Evolutionary conservation across 2,329 filamentous ascomycete species (phyloP), one percentile per base, ranked within the genome.

Genomic region (Ophiostoma sp.): DNA sequence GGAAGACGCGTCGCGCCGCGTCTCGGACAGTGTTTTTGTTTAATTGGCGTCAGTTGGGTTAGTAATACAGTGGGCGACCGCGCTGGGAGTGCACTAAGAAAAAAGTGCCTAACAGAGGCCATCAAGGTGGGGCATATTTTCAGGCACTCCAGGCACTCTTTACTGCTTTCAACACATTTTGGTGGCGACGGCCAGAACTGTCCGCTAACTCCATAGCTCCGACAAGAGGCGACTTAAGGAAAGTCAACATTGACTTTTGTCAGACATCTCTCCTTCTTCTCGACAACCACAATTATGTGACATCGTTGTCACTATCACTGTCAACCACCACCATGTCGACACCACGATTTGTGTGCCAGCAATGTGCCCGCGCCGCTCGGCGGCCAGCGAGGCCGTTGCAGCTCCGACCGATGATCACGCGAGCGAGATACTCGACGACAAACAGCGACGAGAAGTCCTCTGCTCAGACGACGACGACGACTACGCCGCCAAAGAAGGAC

Each of bases 401-500:
- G 36, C 52, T 25, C n/a, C 71, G 19, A 28, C n/a, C 52, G 8
- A 36, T 22, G 57, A 39, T 22, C 3, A n/a, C 31, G 1, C 63
- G 28, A 28, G 64, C 28, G 12, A 19, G 25, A 28, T 50, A 42
- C n/a, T 52, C 55, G 15, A 52, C 64, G 17, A 33, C 11, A 3
- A 8, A 42, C n/a, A 1, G 17, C 12, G 15, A 33, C 4, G n/a
- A 25, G 7, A 25, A 61, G 36, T 22, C 63, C 2, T 9, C 39
- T 17, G 3, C 11, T 36, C 28, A 1, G 36, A 22, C n/a, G 8
- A 22, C n/a, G 61, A 22, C 36, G 57, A 19, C 25, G 6, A 12
- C 28, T 36, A 52, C 48, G n/a, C 6, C 5, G 19, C 3, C 48
- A 55, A 31, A 22, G 6, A 80, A 81, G 57, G 78, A 73, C 22